Percentiles rank a stretch among this genome's conserved stretches.
phyloP scores from a whole-genome alignment of 176 grass and related monocot species.

The Tillandsia leiboldiana region DNA sequence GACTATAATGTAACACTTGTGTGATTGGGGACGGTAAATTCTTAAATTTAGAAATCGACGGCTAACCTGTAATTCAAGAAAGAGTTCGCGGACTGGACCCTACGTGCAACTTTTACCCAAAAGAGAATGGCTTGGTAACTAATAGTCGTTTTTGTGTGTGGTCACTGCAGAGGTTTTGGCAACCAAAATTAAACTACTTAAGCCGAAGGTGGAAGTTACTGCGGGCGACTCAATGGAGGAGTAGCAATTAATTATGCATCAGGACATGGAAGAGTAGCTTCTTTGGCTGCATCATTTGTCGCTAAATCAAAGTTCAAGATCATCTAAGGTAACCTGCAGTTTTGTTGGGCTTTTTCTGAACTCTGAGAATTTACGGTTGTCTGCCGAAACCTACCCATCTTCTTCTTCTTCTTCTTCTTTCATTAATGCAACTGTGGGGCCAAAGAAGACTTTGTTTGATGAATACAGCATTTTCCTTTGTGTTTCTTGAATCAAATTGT shows the following conservation, averaged over 20 bases:
- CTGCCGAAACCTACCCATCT: too few relatives aligned
- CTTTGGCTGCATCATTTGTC: neutral
- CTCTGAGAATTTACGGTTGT: neutral
- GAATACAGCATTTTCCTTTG: too few relatives aligned
- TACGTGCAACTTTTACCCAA: too few relatives aligned
- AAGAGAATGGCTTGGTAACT: neutral
- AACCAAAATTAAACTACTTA: neutral
- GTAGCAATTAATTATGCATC: neutral
- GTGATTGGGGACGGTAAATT: too few relatives aligned
- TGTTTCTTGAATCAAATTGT: too few relatives aligned
- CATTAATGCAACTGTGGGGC: too few relatives aligned
- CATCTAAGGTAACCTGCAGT: neutral
- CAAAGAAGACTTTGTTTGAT: too few relatives aligned
- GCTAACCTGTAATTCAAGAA: too few relatives aligned
- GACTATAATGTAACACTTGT: too few relatives aligned
- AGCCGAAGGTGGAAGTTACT: neutral
- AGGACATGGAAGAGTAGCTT: neutral
- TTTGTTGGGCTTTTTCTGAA: neutral
- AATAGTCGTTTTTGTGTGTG: neutral
- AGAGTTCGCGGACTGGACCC: too few relatives aligned
- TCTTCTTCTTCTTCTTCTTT: too few relatives aligned
- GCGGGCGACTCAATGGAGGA: conserved; percentile 1
- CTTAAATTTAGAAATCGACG: too few relatives aligned
- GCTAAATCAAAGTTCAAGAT: neutral
- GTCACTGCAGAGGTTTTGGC: neutral